Percentiles rank a stretch among this genome's conserved stretches.
These are phyloP conservation scores for Claviceps sp. DNA, from an alignment of 2,329 filamentous ascomycete genomes.

Conservation along the genomic window DNA sequence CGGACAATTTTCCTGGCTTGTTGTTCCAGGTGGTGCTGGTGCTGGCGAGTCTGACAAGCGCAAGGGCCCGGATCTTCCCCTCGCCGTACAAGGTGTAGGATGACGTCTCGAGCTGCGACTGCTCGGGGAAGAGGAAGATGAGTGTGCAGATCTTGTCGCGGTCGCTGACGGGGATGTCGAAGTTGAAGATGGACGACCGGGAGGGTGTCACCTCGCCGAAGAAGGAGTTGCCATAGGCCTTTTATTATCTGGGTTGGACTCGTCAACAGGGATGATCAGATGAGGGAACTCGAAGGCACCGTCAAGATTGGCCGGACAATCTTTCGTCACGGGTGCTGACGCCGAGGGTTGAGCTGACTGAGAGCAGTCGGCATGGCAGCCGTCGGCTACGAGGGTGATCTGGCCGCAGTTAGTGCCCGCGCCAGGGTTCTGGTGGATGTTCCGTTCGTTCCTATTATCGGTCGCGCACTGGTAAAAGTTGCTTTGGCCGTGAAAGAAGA, in stretches of 20 bases:
- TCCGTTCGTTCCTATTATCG: conserved; percentile 34
- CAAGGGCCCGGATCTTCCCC: conserved; percentile 39
- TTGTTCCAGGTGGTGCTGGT: conserved; percentile 37
- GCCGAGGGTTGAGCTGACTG: conserved; percentile 6
- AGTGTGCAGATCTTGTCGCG: conserved; percentile 47
- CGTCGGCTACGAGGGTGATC: conserved; percentile 30
- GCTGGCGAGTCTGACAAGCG: conserved; percentile 31
- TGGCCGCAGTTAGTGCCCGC: conserved; percentile 30
- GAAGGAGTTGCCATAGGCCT: conserved; percentile 37
- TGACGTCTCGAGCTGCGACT: conserved; percentile 45
- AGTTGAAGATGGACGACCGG: conserved; percentile 52
- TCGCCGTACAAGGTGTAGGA: conserved; percentile 33
- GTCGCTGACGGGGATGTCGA: conserved; percentile 44
- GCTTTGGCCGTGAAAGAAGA: conserved; percentile 36
- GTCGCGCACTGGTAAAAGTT: conserved; percentile 50
- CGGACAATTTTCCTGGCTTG: conserved; percentile 29
- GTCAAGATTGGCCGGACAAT: conserved; percentile 30
- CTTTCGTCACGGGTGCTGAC: conserved; percentile 2
- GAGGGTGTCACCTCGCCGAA: conserved; percentile 40
- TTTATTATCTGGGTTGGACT: conserved; percentile 35
- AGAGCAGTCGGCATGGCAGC: conserved; percentile 15
- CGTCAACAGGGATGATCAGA: conserved; percentile 48
- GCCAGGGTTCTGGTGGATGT: conserved; percentile 35
- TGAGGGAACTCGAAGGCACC: conserved; percentile 43
- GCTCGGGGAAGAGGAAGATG: conserved; percentile 48